A percentile compares a stretch with the other conserved stretches of the same genome.
phyloP scores from a whole-genome alignment of 192 early-diverging fungal species.

The Entomortierella chlamydospora region DNA sequence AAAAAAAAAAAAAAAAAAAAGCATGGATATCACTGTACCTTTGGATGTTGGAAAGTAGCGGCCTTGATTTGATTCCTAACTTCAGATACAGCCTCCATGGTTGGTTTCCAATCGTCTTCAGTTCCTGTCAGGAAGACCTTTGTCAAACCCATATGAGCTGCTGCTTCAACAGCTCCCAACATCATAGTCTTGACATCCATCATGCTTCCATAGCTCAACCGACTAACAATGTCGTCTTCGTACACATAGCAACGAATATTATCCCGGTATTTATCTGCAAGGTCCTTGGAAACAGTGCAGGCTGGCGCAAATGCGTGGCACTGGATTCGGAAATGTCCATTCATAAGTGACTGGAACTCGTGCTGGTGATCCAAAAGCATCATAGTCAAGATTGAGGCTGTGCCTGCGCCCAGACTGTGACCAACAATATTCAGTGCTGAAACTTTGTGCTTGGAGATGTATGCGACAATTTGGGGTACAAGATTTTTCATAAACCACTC shows the following conservation, averaged over 20 bases:
- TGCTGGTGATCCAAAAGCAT: slow-evolving; percentile 71
- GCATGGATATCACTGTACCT: slow-evolving; percentile 20
- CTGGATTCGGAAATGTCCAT: slow-evolving; percentile 55
- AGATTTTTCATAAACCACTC: slow-evolving; percentile 78
- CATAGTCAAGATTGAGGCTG: slow-evolving; percentile 78
- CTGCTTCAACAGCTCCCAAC: slow-evolving; percentile 59
- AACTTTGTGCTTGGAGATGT: slow-evolving; percentile 62
- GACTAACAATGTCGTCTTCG: slow-evolving; percentile 66
- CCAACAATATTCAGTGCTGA: slow-evolving; percentile 74
- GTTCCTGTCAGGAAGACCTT: slow-evolving; percentile 60
- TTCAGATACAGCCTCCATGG: slow-evolving; percentile 55
- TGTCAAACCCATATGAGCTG: slow-evolving; percentile 54
- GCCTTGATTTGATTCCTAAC: slow-evolving; percentile 42
- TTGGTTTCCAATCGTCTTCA: slow-evolving; percentile 56
- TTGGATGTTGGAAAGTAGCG: slow-evolving; percentile 51
- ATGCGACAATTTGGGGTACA: slow-evolving; percentile 71
- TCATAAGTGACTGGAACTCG: slow-evolving; percentile 58
- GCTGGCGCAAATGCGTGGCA: slow-evolving; percentile 66
- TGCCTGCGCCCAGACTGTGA: slow-evolving; percentile 78
- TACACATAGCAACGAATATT: slow-evolving; percentile 65
- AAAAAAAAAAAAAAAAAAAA: slow-evolving; percentile 4
- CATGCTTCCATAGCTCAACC: slow-evolving; percentile 68
- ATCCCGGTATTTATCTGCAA: slow-evolving; percentile 61
- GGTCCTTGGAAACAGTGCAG: slow-evolving; percentile 57
- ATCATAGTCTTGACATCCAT: slow-evolving; percentile 66